phyloP scores from a whole-genome alignment of 73 alveolate species.

The Tetrahymena malaccensis region DNA sequence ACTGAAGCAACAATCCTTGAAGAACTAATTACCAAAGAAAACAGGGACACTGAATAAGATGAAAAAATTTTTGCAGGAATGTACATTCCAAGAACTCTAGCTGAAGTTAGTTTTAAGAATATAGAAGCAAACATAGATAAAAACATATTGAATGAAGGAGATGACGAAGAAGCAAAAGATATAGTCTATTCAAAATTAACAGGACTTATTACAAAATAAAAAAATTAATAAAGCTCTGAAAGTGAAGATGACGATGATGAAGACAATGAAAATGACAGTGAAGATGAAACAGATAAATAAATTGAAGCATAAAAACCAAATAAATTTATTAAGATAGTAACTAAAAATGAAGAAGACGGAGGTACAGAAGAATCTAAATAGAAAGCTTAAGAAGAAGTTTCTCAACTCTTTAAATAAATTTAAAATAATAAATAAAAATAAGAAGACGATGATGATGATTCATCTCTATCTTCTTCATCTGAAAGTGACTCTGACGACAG shows the following conservation, averaged over 20 bases:
- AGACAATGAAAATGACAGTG: constrained; percentile 26
- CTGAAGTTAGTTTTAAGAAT: constrained; percentile 33
- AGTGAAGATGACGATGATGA: constrained; percentile 60
- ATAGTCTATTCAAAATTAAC: constrained; percentile 3
- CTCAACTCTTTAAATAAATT: not conserved
- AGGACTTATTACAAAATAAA: constrained; percentile 11
- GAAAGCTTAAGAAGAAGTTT: not conserved
- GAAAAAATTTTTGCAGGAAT: constrained; percentile 57
- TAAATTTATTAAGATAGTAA: not conserved
- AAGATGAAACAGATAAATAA: constrained; percentile 11
- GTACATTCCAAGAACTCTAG: constrained; percentile 66
- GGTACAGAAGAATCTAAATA: not conserved
- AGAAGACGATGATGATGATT: constrained; percentile 27
- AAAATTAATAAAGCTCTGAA: constrained; percentile 34
- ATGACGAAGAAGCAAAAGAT: not conserved
- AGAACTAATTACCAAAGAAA: constrained; percentile 6
- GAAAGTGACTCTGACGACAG: constrained; percentile 4
- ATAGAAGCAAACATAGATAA: constrained; percentile 38
- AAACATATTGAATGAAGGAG: not conserved
- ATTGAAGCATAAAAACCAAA: not conserved
- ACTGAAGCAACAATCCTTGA: constrained; percentile 16
- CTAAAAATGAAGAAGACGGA: constrained; percentile 20
- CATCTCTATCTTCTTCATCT: not conserved
- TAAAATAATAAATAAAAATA: not conserved
- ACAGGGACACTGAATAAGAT: constrained; percentile 41